phyloP scores from a whole-genome alignment of 768 basidiomycete species.

The Hygrocybe punicea region DNA sequence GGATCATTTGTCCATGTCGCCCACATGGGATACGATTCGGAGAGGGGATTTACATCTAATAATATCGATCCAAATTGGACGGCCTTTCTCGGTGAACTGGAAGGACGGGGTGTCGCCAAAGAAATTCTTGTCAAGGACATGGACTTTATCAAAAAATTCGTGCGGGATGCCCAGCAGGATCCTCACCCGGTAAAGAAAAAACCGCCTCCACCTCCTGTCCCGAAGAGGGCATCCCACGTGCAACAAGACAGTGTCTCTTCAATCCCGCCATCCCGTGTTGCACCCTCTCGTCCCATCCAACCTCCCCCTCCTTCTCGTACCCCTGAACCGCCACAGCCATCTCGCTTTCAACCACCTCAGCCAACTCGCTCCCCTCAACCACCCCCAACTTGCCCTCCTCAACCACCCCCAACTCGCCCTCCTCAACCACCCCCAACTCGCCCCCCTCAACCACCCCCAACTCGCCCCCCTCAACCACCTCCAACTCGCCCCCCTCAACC shows the following conservation, averaged over 20 bases:
- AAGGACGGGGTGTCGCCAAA: constrained; percentile 59
- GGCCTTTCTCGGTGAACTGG: constrained; percentile 62
- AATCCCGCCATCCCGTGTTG: constrained; percentile 16
- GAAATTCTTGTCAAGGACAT: constrained; percentile 73
- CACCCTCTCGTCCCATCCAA: constrained; percentile 40
- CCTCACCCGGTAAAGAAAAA: constrained; percentile 32
- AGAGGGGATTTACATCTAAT: constrained; percentile 79
- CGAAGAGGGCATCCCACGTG: constrained; percentile 41
- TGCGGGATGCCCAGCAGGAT: constrained; percentile 47
- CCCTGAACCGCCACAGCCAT: constrained; percentile 31
- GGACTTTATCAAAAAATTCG: constrained; percentile 85
- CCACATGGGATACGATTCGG: constrained; percentile 90
- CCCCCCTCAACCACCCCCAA: constrained; percentile 21
- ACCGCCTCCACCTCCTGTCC: constrained; percentile 47
- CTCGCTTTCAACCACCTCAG: constrained; percentile 34
- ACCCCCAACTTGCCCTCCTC: constrained; percentile 37
- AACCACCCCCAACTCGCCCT: constrained; percentile 33
- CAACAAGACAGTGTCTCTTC: constrained; percentile 36
- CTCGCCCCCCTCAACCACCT: constrained; percentile 27
- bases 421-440: constrained; percentile 29
- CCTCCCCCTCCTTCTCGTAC: constrained; percentile 34
- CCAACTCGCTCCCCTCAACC: constrained; percentile 29
- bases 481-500: constrained; percentile 34
- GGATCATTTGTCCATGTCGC: constrained; percentile 86
- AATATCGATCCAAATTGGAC: constrained; percentile 92